Evolutionary conservation across 163 green algal species (phyloP).

Genomic region (Scenedesmus sp.): DNA sequence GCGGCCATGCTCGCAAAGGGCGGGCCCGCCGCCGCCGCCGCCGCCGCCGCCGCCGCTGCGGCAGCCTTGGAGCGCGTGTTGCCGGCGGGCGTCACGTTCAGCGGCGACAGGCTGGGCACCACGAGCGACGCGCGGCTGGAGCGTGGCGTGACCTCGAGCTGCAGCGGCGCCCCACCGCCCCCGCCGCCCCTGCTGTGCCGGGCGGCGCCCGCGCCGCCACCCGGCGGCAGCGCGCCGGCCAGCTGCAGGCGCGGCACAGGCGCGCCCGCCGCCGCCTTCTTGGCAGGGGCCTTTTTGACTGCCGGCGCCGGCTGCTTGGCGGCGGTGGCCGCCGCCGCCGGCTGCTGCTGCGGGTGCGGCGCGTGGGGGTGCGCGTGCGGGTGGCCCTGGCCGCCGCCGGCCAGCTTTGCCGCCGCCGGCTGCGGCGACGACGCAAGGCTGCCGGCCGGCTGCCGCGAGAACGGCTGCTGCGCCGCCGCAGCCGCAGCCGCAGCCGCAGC

Average conservation of each 20-base stretch:
- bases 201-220: background rate
- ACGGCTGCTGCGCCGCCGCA: background rate
- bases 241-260: constrained; percentile 13
- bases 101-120: constrained; percentile 1
- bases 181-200: background rate
- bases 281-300: too few relatives aligned
- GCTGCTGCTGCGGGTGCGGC: background rate
- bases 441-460: too few relatives aligned
- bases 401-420: background rate
- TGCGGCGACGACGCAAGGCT: background rate
- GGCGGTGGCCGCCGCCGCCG: background rate
- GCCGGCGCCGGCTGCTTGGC: background rate
- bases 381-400: too few relatives aligned
- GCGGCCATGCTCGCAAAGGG: background rate
- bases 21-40: background rate
- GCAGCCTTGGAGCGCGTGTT: background rate
- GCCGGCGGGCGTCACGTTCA: constrained; percentile 1
- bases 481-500: background rate
- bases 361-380: background rate
- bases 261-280: too few relatives aligned
- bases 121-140: constrained; percentile 7
- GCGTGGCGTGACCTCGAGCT: background rate
- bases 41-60: background rate
- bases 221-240: background rate
- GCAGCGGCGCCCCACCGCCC: too few relatives aligned